These are phyloP conservation scores for Dysphania ambrosioides DNA, from an alignment of 148 eudicot species.

Conservation along the genomic window DNA sequence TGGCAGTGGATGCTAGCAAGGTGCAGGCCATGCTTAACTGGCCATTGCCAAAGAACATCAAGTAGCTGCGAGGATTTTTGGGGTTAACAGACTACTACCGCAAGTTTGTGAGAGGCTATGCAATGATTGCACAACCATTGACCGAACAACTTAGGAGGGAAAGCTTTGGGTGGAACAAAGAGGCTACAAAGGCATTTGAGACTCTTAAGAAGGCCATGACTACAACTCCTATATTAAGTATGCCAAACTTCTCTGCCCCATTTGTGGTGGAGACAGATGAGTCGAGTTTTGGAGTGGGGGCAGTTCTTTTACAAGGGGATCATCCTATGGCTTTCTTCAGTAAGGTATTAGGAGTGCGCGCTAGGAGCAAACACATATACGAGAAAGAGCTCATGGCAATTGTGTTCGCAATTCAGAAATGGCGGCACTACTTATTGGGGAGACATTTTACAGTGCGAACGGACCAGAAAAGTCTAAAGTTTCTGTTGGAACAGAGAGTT, in stretches of 20 bases:
- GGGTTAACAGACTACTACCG: neutral
- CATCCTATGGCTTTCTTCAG: too few species aligned
- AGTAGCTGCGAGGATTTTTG: neutral
- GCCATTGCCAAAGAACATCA: neutral
- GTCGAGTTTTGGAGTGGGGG: neutral
- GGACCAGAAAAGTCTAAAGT: too few species aligned
- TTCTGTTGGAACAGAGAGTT: too few species aligned
- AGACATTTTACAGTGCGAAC: too few species aligned
- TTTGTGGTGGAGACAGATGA: constrained; percentile 2
- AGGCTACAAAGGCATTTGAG: neutral
- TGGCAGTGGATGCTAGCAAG: neutral
- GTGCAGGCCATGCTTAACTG: neutral
- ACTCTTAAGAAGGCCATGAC: neutral
- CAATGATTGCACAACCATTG: neutral
- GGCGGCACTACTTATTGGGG: too few species aligned
- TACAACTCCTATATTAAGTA: neutral
- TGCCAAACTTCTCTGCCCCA: neutral
- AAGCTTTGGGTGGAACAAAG: neutral
- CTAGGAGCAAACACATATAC: too few species aligned
- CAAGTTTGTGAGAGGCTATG: neutral
- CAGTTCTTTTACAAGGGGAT: too few species aligned
- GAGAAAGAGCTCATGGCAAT: too few species aligned
- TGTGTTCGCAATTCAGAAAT: too few species aligned
- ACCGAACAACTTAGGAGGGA: neutral
- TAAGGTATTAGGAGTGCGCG: too few species aligned